Evolutionary conservation across 2,329 filamentous ascomycete species (phyloP), one percentile per base, ranked within the genome.

Genomic region (Trichoderma koningiopsis): DNA sequence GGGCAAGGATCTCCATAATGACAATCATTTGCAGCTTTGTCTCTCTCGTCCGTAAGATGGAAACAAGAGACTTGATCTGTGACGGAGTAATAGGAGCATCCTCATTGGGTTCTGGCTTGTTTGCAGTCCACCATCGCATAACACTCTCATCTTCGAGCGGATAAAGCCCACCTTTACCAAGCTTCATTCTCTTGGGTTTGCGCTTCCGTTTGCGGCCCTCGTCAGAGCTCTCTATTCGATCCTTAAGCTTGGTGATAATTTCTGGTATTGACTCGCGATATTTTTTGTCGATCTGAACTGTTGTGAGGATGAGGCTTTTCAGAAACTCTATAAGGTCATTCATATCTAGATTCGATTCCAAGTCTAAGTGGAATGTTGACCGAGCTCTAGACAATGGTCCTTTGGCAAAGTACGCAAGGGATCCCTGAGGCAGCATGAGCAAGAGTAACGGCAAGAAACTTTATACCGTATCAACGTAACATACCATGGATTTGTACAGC

Each of bases 371-470:
- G 72, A 93, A 93, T 16, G 89, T 87, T 58, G 90, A 91, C 70
- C 92, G 87, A 57, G 91, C 90, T 73, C 92, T 86, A 56, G 92
- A 92, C 24, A 96, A 81, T 1, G 92, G 91, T 0, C 92, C 92
- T 81, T 96, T 96, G 24, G 90, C 90, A 79, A 95, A 94, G 78
- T 94, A 96, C 69, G 92, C 92, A 68, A 95, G 81, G 4, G 92
- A 93, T 40, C 91, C 92, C 85, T 92, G 55, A 10, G 37, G n/a
- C 24, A 13, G 27, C 70, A 6, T 71, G n/a, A 60, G 53, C 19
- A 4, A 19, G 29, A 49, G 56, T 29, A 22, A 58, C n/a, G 5
- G 40, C 13, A 2, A 31, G 14, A 8, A 16, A 8, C 29, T 1
- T 27, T 19, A 1, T 22, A 19, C 24, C 3, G 7, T 14, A 22